Base-by-base conservation (phyloP, 441 rosid genomes). In the Pelargonium citronellum region DNA sequence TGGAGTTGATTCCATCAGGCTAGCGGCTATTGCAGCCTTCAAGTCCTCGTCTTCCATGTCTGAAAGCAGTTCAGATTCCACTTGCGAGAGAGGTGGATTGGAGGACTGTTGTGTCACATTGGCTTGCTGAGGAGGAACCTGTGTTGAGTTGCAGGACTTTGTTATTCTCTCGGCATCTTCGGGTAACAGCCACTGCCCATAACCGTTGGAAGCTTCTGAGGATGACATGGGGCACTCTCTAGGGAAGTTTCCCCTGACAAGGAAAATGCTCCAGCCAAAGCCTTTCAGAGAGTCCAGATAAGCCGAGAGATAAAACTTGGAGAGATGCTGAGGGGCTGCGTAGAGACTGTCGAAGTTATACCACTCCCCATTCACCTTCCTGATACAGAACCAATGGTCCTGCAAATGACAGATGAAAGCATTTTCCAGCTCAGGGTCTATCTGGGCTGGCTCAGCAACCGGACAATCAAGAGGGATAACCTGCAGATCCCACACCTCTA, bases 351-450 rank as follows among this genome's bases (percentile, higher is more conserved):
- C 95, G 17, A 94, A 94, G 77, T 94, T 94, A 34, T 94, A 91
- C 97, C 98, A 91, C 67, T 94, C 98, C 7, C 89, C 88, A n/a
- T 86, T 88, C 70, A 87, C 97, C 79, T 91, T 88, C 81, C 97
- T 84, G 71, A 88, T 91, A 78, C 93, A 91, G 76, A 91, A 91
- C 97, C 97, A 90, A 73, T 94, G 97, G 79, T 94, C 91, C 75
- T 88, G 95, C 84, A 94, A 79, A 77, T 91, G 98, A 74, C 97
- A 94, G 69, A 94, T 87, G 67, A 94, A 94, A 17, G 96, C 97
- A 15, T 83, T 88, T 78, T 88, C 98, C 68, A 76, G 81, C 80
- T 90, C 98, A 0, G 98, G 98, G 78, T 89, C 95, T 27, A 85
- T 73, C 82, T 91, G 97, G 0, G 98, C 96, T 17, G 96, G 91